These are phyloP conservation scores for Nakataea oryzae DNA, from an alignment of 2,329 filamentous ascomycete species.

Conservation along the genomic window DNA sequence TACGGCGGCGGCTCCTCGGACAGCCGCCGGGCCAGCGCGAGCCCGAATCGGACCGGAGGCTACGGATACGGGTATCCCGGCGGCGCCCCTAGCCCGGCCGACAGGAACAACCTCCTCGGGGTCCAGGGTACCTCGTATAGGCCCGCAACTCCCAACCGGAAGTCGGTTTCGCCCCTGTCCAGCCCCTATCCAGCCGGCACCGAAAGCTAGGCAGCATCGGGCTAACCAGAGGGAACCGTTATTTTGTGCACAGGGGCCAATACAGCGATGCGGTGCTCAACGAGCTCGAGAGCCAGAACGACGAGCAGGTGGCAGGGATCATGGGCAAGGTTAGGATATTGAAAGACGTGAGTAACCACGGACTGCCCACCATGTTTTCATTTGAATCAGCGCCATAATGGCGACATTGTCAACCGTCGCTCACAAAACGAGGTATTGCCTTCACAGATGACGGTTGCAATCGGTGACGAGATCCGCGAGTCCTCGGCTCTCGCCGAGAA, in stretches of 20 bases:
- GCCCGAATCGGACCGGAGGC: constrained; percentile 30
- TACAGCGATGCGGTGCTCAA: constrained; percentile 88
- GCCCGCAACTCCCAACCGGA: constrained; percentile 61
- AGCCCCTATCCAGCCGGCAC: not conserved
- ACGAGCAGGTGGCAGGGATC: constrained; percentile 81
- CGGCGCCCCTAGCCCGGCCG: constrained; percentile 14
- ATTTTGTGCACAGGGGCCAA: constrained; percentile 52
- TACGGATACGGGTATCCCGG: constrained; percentile 44
- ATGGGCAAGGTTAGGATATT: constrained; percentile 80
- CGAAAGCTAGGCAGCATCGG: not conserved
- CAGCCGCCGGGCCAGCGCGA: constrained; percentile 31
- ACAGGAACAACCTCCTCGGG: not conserved
- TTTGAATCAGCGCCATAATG: not conserved
- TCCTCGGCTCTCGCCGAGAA: constrained; percentile 81
- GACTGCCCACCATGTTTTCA: not conserved
- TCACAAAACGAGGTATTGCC: not conserved
- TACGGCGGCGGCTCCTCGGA: constrained; percentile 47
- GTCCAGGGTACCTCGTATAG: constrained; percentile 29
- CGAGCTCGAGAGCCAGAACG: constrained; percentile 93
- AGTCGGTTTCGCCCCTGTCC: constrained; percentile 29
- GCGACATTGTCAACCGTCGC: not conserved
- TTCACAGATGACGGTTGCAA: constrained; percentile 81
- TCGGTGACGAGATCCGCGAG: constrained; percentile 90
- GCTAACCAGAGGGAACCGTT: not conserved
- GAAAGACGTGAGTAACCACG: constrained; percentile 60